Evolutionary conservation across 768 basidiomycete species (phyloP), one percentile per base, ranked within the genome.

Genomic region (Phaeotremella fagi): DNA sequence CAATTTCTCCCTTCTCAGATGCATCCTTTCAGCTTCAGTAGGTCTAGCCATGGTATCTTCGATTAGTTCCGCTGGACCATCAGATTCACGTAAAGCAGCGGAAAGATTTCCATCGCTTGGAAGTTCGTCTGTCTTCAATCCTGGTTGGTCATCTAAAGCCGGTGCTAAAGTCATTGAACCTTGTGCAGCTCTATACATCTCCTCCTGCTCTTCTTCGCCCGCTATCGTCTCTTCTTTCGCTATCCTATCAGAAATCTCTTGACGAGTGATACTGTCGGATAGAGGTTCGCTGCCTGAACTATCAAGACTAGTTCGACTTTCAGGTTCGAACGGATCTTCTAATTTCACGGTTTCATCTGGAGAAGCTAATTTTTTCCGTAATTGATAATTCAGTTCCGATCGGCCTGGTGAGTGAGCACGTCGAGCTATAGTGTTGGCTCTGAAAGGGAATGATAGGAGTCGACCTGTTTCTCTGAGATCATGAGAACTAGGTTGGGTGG

Each of bases 1-100:
- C 35, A 99, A 76, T 41, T 83, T 82, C 48, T 70, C 64, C 43
- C 52, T 60, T 44, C 69, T 56, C 37, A 63, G n/a, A 23, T 66
- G 27, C 43, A 55, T 61, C 27, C 49, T 53, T 46, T 69, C 67
- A 4, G 41, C 37, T 15, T 51, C 46, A 18, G 56, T 63, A 3
- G 38, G 29, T 22, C 48, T 26, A 14, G 4, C 9, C 35, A 64
- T 57, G 20, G 42, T 41, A 12, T 65, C 59, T 42, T 67, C 66
- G 20, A 67, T 29, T 0, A 54, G 22, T 49, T 67, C 61, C 25
- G 64, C 57, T 16, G 49, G 41, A 35, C 28, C 36, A 14, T 35
- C 35, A 14, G 45, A 47, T 46, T 66, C 62, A 29, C 64, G 26
- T 29, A 70, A 49, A 0, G 64, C 68, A 12, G 63, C 66, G 35